Evolutionary conservation across 805 yeast species (phyloP).

Genomic region (Saturnispora galanensis): DNA sequence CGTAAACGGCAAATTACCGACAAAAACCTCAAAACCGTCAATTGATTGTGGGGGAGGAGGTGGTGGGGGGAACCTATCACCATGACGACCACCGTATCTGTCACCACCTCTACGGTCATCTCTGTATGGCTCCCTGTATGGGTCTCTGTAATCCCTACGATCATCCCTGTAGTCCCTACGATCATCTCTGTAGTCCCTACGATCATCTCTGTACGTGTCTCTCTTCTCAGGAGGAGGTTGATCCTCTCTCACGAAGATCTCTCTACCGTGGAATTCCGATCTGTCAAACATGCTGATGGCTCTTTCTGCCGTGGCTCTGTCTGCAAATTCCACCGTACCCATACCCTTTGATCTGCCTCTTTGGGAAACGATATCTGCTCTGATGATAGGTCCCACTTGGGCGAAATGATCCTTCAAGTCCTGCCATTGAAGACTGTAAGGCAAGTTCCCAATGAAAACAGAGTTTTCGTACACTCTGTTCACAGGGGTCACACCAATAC

Average conservation of each 20-base stretch:
- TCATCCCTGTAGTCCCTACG: constrained; percentile 11
- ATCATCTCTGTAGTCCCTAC: constrained; percentile 7
- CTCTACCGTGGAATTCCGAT: constrained; percentile 57
- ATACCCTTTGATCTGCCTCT: constrained; percentile 79
- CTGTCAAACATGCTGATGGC: constrained; percentile 69
- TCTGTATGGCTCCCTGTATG: constrained; percentile 6
- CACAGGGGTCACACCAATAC: constrained; percentile 6
- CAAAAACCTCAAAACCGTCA: constrained; percentile 49
- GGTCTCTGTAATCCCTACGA: constrained; percentile 6
- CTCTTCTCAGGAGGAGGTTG: constrained; percentile 62
- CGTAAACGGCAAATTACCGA: constrained; percentile 77
- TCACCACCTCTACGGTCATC: constrained; percentile 8
- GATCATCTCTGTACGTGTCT: constrained; percentile 9
- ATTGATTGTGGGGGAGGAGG: constrained; percentile 16
- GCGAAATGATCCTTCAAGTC: constrained; percentile 53
- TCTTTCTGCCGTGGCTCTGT: constrained; percentile 50
- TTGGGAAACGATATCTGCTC: constrained; percentile 74
- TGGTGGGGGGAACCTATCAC: constrained; percentile 12
- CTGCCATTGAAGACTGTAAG: constrained; percentile 50
- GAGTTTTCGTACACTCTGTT: constrained; percentile 59
- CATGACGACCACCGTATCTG: constrained; percentile 5
- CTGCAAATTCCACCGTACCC: constrained; percentile 82
- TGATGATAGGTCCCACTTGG: constrained; percentile 53
- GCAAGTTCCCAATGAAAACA: constrained; percentile 64
- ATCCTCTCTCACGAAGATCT: constrained; percentile 82